These are phyloP conservation scores for Laburnicola sp. DNA, from an alignment of 2,329 filamentous ascomycete genomes.

Conservation along the genomic window DNA sequence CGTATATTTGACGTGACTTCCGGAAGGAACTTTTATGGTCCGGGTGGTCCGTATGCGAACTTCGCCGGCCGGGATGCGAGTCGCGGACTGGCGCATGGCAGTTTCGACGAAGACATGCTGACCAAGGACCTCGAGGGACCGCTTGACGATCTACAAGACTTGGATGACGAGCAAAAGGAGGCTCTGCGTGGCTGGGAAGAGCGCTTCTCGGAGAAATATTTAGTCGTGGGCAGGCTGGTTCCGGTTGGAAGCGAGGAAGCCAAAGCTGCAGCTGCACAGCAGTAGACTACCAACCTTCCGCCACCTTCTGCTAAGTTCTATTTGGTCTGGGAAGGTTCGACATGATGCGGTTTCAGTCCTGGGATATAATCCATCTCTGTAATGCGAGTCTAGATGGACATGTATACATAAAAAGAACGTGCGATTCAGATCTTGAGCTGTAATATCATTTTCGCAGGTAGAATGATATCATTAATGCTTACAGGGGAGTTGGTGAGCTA, in stretches of 20 bases:
- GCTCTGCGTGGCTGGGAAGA: slow-evolving; percentile 90
- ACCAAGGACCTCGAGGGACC: slow-evolving; percentile 86
- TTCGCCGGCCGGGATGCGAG: slow-evolving; percentile 93
- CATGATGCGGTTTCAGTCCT: neutral
- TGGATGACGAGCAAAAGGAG: slow-evolving; percentile 77
- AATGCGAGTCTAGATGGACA: too few species aligned
- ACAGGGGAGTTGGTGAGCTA: too few species aligned
- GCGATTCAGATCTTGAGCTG: too few species aligned
- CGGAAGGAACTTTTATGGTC: slow-evolving; percentile 93
- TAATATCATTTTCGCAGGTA: too few species aligned
- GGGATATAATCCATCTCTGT: neutral
- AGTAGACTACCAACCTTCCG: slow-evolving; percentile 2
- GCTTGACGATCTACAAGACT: slow-evolving; percentile 72
- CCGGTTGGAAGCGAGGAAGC: slow-evolving; percentile 60
- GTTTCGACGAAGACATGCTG: slow-evolving; percentile 94
- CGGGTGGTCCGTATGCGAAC: slow-evolving; percentile 91
- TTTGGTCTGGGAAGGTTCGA: neutral
- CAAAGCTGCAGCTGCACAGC: slow-evolving; percentile 44
- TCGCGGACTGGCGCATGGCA: slow-evolving; percentile 83
- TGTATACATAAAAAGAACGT: too few species aligned
- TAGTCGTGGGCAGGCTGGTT: slow-evolving; percentile 88
- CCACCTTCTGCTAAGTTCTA: neutral
- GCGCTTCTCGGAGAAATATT: slow-evolving; percentile 88
- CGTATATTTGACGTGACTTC: slow-evolving; percentile 86
- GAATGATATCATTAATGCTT: too few species aligned